Evolutionary conservation across 768 basidiomycete genomes (phyloP), one percentile per base, ranked within the genome.

Genomic region (Boletus subparvulus): DNA sequence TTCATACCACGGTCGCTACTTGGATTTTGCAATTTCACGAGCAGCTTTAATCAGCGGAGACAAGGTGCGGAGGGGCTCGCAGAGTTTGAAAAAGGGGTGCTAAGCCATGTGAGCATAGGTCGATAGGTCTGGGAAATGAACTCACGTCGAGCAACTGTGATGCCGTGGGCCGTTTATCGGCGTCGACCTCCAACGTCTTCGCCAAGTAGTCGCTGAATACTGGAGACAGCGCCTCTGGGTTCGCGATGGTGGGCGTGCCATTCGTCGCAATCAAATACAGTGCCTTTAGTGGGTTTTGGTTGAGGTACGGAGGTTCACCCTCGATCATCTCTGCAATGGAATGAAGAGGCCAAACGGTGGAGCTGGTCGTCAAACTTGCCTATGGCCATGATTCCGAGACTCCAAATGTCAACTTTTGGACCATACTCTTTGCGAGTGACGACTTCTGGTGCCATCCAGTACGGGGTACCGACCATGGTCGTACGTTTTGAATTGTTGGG

Each of bases 391-490:
- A 98, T 97, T 4, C 94, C 94, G 61, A 97, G 75, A 70, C 87
- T 90, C 94, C 95, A 97, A 55, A 98, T 93, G 66, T 97, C 95
- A n/a, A 98, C 95, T 70, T 98, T 98, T 14, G 95, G 91, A 0
- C 95, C 95, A 71, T 97, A 97, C 74, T 97, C 95, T 73, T 97
- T 97, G 52, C 94, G 86, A 26, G 94, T 98, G 61, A 97, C 95
- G 47, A 98, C 95, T 71, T 98, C 95, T 0, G 95, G 95, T 0
- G 95, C 95, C 95, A 98, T 97, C 95, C 95, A 98, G 71, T 98
- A 98, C 1, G 95, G 95, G 1, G 95, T 97, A 3, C 95, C 95
- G 48, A 98, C 94, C 95, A 98, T 98, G 36, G 95, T 97, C 36
- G 94, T 96, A 28, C 95, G 87, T 75, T 97, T 97, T 4, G 93